Base-by-base conservation (phyloP, 805 yeast genomes). In the Cyberlindnera samutprakarnensis region DNA sequence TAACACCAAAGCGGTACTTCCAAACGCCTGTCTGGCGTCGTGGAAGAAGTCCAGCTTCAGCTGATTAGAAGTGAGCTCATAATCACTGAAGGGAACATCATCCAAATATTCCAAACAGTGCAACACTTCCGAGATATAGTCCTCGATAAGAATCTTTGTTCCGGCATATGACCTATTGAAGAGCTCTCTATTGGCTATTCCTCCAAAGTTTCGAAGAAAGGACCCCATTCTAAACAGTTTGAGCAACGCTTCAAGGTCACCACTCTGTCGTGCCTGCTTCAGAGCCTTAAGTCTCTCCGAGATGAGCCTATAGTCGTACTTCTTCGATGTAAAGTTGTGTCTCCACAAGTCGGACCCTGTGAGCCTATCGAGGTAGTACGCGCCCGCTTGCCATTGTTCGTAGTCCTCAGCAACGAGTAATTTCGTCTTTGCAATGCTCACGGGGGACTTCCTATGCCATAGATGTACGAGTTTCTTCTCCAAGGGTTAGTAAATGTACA, bases 101-200 rank as follows among this genome's bases (percentile, higher is more conserved):
- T 75, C 72, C 21, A 84, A 58, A 44, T 68, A 77, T 31, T 69
- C 68, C 29, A 92, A 62, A 44, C 94, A 72, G 19, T 66, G 69
- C 27, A 84, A 57, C 1, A 87, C 90, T 49, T 84, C 94, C 20
- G 69, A 61, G 18, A 87, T 76, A 52, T 87, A 86, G 34, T 84
- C 90, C 54, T 92, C 96, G 32, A 92, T 90, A 39, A 87, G 64
- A 32, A 74, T 59, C 59, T 92, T 92, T 2, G 97, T 92, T 2
- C 98, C 98, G 38, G 82, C 65, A 45, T 84, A 81, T 0, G 95
- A 73, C 36, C 86, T 76, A 33, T 80, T 80, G 62, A 83, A 90
- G 27, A 92, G 61, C 33, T 78, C 70, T 41, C 79, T 76, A 43
- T 80, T 83, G 1, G 94, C 72, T 5, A 92, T 85, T 1, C 95